Conservation (phyloP, 2,329 filamentous ascomycete species). For the Trichoderma cornu-damae region DNA sequence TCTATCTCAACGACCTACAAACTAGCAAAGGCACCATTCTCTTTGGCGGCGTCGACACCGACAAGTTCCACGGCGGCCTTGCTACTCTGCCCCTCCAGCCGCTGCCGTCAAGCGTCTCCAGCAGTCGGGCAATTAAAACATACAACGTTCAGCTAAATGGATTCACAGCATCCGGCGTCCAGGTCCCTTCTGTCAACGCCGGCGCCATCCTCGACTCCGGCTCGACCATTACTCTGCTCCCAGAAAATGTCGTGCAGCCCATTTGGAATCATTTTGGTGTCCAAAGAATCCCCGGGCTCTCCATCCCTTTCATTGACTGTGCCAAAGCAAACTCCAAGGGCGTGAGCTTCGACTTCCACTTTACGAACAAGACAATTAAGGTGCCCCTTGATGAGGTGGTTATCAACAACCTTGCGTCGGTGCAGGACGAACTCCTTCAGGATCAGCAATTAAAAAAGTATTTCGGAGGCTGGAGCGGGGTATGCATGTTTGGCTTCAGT, state of each 20-base stretch:
- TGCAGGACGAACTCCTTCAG: conserved; percentile 40
- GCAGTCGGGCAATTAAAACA: conserved; percentile 38
- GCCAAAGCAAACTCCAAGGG: conserved; percentile 38
- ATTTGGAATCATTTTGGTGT: conserved; percentile 51
- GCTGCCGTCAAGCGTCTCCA: conserved; percentile 30
- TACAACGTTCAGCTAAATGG: conserved; percentile 35
- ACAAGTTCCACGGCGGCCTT: conserved; percentile 59
- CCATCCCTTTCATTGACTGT: conserved; percentile 51
- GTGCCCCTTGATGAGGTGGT: conserved; percentile 52
- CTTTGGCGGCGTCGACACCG: conserved; percentile 73
- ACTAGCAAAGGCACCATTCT: conserved; percentile 64
- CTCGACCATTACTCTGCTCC: conserved; percentile 64
- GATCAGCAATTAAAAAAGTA: conserved; percentile 32
- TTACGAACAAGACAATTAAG: conserved; percentile 44
- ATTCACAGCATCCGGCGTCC: conserved; percentile 38
- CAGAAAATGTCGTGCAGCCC: conserved; percentile 49
- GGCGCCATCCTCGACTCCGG: conserved; percentile 69
- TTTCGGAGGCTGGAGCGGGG: conserved; percentile 36
- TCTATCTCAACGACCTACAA: conserved; percentile 63
- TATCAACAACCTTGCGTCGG: conserved; percentile 38
- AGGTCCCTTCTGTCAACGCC: conserved; percentile 37
- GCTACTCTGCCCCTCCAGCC: conserved; percentile 43
- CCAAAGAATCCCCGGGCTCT: conserved; percentile 35
- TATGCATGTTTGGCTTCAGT: conserved; percentile 54
- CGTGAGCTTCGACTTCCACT: conserved; percentile 49